Conservation (phyloP, 2,329 filamentous ascomycete genomes). For the Byssoonygena ceratinophila region DNA sequence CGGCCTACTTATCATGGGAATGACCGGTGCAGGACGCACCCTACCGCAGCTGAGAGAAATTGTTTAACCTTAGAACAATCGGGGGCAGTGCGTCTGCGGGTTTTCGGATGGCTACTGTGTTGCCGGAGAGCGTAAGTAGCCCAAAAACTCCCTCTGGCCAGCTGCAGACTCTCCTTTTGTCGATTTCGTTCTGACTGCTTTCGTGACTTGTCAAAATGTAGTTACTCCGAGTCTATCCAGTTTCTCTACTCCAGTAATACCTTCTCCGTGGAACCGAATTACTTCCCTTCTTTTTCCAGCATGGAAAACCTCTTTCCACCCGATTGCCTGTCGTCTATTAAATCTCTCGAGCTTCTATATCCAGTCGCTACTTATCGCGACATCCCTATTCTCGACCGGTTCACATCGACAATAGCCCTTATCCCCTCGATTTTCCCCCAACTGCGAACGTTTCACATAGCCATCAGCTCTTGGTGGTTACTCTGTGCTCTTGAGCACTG, state of each 20-base stretch:
- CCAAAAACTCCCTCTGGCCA: too few species aligned
- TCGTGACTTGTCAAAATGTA: background rate
- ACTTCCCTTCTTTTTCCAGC: constrained; percentile 7
- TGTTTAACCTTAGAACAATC: background rate
- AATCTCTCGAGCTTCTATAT: constrained; percentile 9
- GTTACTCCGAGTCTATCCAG: constrained; percentile 5
- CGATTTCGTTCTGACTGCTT: too few species aligned
- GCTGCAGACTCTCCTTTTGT: too few species aligned
- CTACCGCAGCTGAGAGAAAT: background rate
- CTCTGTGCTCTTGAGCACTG: constrained; percentile 8
- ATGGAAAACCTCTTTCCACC: constrained; percentile 2
- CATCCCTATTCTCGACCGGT: constrained; percentile 3
- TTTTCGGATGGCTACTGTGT: constrained; percentile 7
- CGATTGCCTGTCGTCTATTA: background rate
- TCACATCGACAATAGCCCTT: constrained; percentile 6
- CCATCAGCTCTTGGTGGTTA: constrained; percentile 11
- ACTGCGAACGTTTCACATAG: constrained; percentile 3
- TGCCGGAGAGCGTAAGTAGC: constrained; percentile 8
- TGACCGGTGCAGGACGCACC: constrained; percentile 7
- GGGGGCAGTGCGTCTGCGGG: background rate
- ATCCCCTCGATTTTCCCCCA: constrained; percentile 7
- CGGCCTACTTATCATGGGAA: constrained; percentile 1
- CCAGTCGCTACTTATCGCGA: constrained; percentile 10
- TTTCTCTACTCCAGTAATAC: constrained; percentile 8
- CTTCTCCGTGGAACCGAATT: constrained; percentile 8